Base-by-base conservation (phyloP, 805 yeast species). In the Saturnispora dispora region DNA sequence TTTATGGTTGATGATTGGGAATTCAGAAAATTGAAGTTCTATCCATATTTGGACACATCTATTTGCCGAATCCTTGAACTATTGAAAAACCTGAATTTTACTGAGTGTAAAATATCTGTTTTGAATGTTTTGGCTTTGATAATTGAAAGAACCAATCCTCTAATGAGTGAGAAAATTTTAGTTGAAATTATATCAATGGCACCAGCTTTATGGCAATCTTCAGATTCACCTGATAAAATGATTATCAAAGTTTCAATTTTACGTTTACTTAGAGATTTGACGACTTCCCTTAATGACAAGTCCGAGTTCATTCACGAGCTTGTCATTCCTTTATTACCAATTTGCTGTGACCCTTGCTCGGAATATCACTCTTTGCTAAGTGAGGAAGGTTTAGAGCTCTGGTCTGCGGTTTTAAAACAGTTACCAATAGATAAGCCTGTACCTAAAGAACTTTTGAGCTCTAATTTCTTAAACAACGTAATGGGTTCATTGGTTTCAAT, bases 341-440 rank as follows among this genome's bases (percentile, higher is more conserved):
- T 71, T 7, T 77, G 84, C 45, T 83, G 93, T 59, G 81, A 86
- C 56, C 75, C 82, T 1, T 70, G 71, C 20, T 77, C 88, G 0
- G 74, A 75, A 22, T 72, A 69, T 48, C 76, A 78, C 53, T 68
- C 77, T 2, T 70, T 86, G 49, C 64, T 90, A 9, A 75, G 83
- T 18, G 97, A 90, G 62, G 97, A 90, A 67, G 96, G 95, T 0
- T 81, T 78, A 61, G 95, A 88, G 52, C 70, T 90, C 41, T 88
- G 96, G 96, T 71, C 77, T n/a, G 72, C 83, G 1, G 63, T 85
- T 2, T 63, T 88, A 48, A 85, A 79, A 55, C 80, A 81, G 54
- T 76, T 77, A 49, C 86, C 91, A 0, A 39, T 57, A 1, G 55
- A 61, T 13, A 47, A 52, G 4, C 57, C 65, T 3, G 53, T 69